phyloP scores from a whole-genome alignment of 305 asterid genomes.

The Fraxinus platypoda region DNA sequence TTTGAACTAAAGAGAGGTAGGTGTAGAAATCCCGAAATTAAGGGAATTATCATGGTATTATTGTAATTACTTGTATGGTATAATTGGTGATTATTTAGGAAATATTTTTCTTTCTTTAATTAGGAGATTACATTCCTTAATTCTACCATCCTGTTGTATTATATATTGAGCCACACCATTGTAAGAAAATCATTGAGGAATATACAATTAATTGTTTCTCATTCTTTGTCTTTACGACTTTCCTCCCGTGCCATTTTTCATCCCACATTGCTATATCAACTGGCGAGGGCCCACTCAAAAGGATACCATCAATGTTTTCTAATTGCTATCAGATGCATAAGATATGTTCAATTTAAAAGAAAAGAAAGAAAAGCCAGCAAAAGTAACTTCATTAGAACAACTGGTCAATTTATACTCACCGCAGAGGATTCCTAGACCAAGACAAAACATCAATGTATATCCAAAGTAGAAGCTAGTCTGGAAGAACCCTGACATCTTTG shows the following conservation, averaged over 20 bases:
- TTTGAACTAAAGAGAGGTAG: background rate
- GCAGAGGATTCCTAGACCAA: slow-evolving; percentile 49
- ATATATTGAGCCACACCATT: too few species aligned
- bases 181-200: too few species aligned
- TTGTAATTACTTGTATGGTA: too few species aligned
- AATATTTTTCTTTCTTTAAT: too few species aligned
- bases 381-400: background rate
- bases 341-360: background rate
- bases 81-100: too few species aligned
- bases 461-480: slow-evolving; percentile 54
- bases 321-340: background rate
- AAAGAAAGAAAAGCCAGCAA: background rate
- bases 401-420: slow-evolving; percentile 28
- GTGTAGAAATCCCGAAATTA: too few species aligned
- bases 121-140: too few species aligned
- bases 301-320: background rate
- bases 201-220: too few species aligned
- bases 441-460: slow-evolving; percentile 41
- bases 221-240: background rate
- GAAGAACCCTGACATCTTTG: slow-evolving; percentile 50
- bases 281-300: background rate
- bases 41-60: too few species aligned
- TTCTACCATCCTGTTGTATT: too few species aligned
- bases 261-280: background rate
- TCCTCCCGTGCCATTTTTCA: background rate